A percentile compares a stretch with the other conserved stretches of the same genome.
Conservation (phyloP, 257 asterid genomes). For the Solanum gracilifrons region DNA sequence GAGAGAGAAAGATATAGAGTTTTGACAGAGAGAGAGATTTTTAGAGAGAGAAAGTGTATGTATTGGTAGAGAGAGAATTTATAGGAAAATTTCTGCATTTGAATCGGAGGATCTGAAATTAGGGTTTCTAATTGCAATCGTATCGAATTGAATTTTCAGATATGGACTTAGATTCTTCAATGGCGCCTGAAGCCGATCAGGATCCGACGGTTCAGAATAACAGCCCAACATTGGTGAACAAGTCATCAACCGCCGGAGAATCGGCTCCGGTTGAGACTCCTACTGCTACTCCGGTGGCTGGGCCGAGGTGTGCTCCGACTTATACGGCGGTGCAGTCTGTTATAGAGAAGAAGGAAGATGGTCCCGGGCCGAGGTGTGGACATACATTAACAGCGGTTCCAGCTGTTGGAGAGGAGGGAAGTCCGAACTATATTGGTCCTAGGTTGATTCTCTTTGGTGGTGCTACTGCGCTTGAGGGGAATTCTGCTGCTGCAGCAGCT, state of each 20-base stretch:
- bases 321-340: slow-evolving; percentile 67
- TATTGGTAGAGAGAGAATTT: not conserved
- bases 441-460: slow-evolving; percentile 88
- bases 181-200: slow-evolving; percentile 44
- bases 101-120: slow-evolving; percentile 33
- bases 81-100: not conserved
- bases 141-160: slow-evolving; percentile 3
- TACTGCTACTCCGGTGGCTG: slow-evolving; percentile 31
- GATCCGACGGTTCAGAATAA: slow-evolving; percentile 55
- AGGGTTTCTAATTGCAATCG: slow-evolving; percentile 55
- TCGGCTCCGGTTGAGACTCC: slow-evolving; percentile 3
- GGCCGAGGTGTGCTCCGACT: slow-evolving; percentile 92
- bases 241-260: slow-evolving; percentile 18
- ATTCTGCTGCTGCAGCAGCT: slow-evolving; percentile 68
- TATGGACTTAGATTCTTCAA: slow-evolving; percentile 67
- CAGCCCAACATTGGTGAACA: slow-evolving; percentile 26
- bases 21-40: not conserved
- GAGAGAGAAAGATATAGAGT: not conserved
- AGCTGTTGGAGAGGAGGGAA: slow-evolving; percentile 94
- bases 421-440: slow-evolving; percentile 79
- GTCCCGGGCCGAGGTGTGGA: slow-evolving; percentile 97
- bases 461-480: slow-evolving; percentile 96
- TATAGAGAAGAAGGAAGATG: slow-evolving; percentile 86
- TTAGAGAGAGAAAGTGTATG: not conserved
- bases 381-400: slow-evolving; percentile 96